A percentile compares a stretch with the other conserved stretches of the same genome.
Evolutionary conservation across 371 early-diverging fungal species (phyloP).

Genomic region (Haplosporangium sp.): DNA sequence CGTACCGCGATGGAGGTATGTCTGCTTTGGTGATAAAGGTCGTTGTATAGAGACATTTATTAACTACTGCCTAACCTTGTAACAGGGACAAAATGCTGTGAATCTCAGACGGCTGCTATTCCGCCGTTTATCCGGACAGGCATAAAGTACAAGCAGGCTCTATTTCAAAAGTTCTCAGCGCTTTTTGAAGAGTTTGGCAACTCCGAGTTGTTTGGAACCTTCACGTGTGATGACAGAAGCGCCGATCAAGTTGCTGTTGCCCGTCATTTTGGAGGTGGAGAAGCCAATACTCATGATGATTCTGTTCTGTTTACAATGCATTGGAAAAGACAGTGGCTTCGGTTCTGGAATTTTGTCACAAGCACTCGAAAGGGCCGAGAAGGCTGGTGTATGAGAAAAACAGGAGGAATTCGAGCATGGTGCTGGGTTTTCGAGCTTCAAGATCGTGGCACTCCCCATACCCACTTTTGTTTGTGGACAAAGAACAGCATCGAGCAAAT

Average conservation of each 20-base stretch:
- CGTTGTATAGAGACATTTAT: not conserved
- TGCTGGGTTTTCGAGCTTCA: slow-evolving; percentile 30
- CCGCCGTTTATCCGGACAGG: slow-evolving; percentile 27
- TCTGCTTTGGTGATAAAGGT: not conserved
- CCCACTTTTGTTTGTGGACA: no score
- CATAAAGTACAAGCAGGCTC: slow-evolving; percentile 11
- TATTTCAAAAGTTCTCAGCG: slow-evolving; percentile 22
- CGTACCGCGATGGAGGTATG: slow-evolving; percentile 8
- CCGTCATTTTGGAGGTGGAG: slow-evolving; percentile 12
- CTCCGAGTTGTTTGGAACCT: slow-evolving; percentile 28
- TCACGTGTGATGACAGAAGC: slow-evolving; percentile 15
- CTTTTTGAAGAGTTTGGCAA: slow-evolving; percentile 18
- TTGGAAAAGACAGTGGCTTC: slow-evolving; percentile 22
- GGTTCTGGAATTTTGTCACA: slow-evolving; percentile 11
- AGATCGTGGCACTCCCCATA: slow-evolving; percentile 18
- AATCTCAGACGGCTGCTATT: slow-evolving; percentile 25
- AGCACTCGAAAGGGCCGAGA: slow-evolving; percentile 11
- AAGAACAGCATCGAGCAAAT: no score
- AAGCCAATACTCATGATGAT: slow-evolving; percentile 14
- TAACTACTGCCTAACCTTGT: not conserved
- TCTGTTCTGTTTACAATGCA: slow-evolving; percentile 30
- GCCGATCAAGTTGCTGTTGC: slow-evolving; percentile 18
- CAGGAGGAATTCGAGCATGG: slow-evolving; percentile 16
- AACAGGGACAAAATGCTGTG: slow-evolving; percentile 21
- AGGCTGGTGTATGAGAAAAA: slow-evolving; percentile 1